Percentiles rank a stretch among this genome's conserved stretches.
Conservation (phyloP, 345 rosid species). For the Aurinia saxatilis region DNA sequence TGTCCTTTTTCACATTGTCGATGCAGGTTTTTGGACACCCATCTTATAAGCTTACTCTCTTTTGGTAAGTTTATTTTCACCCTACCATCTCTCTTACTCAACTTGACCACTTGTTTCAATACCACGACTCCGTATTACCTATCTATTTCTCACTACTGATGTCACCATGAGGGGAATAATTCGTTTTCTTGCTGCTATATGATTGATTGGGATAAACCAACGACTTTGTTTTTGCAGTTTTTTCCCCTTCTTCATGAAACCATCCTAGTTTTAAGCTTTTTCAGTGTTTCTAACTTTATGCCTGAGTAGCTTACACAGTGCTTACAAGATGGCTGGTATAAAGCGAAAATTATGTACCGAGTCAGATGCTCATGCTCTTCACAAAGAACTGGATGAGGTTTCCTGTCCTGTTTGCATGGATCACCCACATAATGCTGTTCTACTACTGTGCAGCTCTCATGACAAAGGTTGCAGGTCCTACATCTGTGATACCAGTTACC, state of each 20-base stretch:
- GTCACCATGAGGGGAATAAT: background rate
- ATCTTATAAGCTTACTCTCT: conserved; percentile 32
- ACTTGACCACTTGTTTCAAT: background rate
- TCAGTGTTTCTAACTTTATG: conserved; percentile 41
- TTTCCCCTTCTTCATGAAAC: background rate
- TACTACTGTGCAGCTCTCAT: conserved; percentile 78
- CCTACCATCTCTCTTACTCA: background rate
- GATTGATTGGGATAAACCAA: background rate
- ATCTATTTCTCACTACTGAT: background rate
- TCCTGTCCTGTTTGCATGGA: conserved; percentile 97
- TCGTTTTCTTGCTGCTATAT: background rate
- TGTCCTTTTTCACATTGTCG: conserved; percentile 24
- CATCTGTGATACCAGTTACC: conserved; percentile 86
- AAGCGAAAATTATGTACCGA: conserved; percentile 71
- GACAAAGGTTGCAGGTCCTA: conserved; percentile 90
- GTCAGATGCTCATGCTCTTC: conserved; percentile 60
- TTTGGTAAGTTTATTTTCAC: conserved; percentile 41
- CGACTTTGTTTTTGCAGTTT: background rate
- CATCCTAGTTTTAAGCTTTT: conserved; percentile 1
- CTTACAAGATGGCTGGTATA: conserved; percentile 89
- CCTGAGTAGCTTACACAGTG: conserved; percentile 78
- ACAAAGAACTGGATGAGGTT: conserved; percentile 84
- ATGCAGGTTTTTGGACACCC: conserved; percentile 45
- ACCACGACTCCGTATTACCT: background rate
- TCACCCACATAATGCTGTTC: conserved; percentile 96